Base-by-base conservation (phyloP, 1,139 yeast species). In the Zygosaccharomyces sapae region DNA sequence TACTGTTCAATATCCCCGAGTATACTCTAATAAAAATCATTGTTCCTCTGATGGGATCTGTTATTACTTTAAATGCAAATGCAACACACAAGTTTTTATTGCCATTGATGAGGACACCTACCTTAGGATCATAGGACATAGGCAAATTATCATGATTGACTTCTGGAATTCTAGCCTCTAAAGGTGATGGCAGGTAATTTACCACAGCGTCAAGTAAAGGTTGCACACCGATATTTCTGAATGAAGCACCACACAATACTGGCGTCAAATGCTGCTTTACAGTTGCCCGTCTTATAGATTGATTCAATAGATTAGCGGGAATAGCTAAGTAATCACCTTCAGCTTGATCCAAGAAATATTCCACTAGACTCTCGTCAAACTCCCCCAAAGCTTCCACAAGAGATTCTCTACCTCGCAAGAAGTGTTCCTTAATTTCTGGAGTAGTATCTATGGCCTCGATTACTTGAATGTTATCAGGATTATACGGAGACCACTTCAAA, bases 201-300 rank as follows among this genome's bases (percentile, higher is more conserved):
- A 81, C 74, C 12, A 90, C 74, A 0, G 95, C 90, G 64, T 92
- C 98, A 69, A 92, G 70, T 46, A 94, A 70, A 0, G 97, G 97
- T 62, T 92, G 98, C 2, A 92, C 95, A 10, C 98, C 98, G 45
- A 92, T 85, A 62, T 92, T 92, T 53, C 76, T 79, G 68, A 92
- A 92, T 45, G 97, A 86, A 1, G 97, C 86, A 2, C 99, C 98
- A 66, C 97, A 88, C 34, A 89, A 70, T 0, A 92, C 86, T 0
- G 99, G 97, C 0, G 85, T 77, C 2, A 87, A 73, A 34, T 71
- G 68, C 46, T 77, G 76, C 0, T 66, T 65, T 2, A 87, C 57
- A 0, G 96, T 86, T 1, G 86, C 80, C 27, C 70, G 69, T 46
- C 87, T 71, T 9, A 92, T 74, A 0, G 95, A 83, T 12, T 62